These are phyloP conservation scores for Globisporangium paroecandrum DNA, from an alignment of 352 stramenopile genomes.

Conservation along the genomic window DNA sequence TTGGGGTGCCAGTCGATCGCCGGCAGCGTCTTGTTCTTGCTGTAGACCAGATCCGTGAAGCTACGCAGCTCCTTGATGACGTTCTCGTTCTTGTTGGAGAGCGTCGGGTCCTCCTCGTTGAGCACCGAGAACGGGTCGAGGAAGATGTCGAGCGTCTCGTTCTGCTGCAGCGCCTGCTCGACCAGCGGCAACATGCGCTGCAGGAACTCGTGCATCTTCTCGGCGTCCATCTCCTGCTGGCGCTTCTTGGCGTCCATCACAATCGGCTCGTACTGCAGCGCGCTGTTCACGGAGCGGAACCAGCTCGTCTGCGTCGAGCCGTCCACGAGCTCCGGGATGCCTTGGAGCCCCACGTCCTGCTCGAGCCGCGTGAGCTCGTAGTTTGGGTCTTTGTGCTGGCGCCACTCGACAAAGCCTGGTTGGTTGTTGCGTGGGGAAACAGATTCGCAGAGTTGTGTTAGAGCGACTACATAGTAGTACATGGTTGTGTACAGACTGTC, in stretches of 20 bases:
- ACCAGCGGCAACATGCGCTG: constrained; percentile 58
- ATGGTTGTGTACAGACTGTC: neutral
- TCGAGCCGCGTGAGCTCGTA: constrained; percentile 76
- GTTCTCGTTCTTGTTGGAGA: constrained; percentile 83
- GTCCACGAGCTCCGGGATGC: constrained; percentile 66
- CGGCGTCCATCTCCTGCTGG: constrained; percentile 60
- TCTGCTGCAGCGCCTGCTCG: constrained; percentile 78
- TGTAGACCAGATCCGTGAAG: constrained; percentile 94
- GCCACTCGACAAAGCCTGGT: constrained; percentile 79
- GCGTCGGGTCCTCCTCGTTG: constrained; percentile 56
- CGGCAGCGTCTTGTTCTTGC: constrained; percentile 89
- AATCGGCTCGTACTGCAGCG: constrained; percentile 78
- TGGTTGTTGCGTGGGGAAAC: neutral
- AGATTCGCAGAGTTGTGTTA: neutral
- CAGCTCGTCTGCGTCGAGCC: constrained; percentile 73
- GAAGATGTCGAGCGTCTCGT: constrained; percentile 86
- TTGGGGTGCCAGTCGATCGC: constrained; percentile 91
- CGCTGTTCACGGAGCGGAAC: constrained; percentile 82
- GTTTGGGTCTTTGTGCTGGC: constrained; percentile 81
- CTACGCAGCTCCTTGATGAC: constrained; percentile 89
- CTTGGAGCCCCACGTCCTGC: constrained; percentile 75
- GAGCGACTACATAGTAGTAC: neutral
- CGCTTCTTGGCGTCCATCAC: constrained; percentile 36
- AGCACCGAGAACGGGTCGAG: constrained; percentile 73
- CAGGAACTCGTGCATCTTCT: constrained; percentile 68